These are phyloP conservation scores for Dendryphion nanum DNA, from an alignment of 2,329 filamentous ascomycete genomes.

Conservation along the genomic window DNA sequence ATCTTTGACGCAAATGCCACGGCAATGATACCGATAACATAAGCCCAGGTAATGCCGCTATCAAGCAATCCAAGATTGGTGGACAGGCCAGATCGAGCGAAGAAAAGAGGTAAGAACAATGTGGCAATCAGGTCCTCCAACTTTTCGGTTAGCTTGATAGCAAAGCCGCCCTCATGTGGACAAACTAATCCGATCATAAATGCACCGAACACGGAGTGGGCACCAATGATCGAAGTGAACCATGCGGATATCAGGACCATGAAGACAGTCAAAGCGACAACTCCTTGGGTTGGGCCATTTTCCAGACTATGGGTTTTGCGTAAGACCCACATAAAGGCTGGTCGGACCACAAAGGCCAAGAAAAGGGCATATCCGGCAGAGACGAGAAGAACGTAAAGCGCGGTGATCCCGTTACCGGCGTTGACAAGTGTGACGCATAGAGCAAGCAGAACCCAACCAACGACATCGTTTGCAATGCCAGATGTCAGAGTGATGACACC, in stretches of 20 bases:
- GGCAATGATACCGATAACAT: slow-evolving; percentile 77
- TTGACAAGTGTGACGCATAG: slow-evolving; percentile 94
- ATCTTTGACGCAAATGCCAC: slow-evolving; percentile 87
- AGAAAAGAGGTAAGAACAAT: slow-evolving; percentile 86
- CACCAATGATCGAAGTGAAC: slow-evolving; percentile 86
- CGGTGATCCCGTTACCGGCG: slow-evolving; percentile 75
- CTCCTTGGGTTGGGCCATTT: slow-evolving; percentile 82
- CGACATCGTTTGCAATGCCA: slow-evolving; percentile 89
- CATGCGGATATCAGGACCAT: slow-evolving; percentile 61
- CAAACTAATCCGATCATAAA: slow-evolving; percentile 89
- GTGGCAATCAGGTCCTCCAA: slow-evolving; percentile 86
- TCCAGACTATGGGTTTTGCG: slow-evolving; percentile 73
- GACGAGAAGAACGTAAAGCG: slow-evolving; percentile 79
- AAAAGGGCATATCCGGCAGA: slow-evolving; percentile 74
- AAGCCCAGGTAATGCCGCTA: slow-evolving; percentile 81
- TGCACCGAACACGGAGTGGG: slow-evolving; percentile 91
- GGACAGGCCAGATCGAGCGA: slow-evolving; percentile 84
- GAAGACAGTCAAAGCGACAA: slow-evolving; percentile 79
- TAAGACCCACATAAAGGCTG: slow-evolving; percentile 72
- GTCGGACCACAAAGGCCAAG: slow-evolving; percentile 69
- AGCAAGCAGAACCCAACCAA: slow-evolving; percentile 87
- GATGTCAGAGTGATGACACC: slow-evolving; percentile 87
- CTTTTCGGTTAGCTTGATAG: slow-evolving; percentile 89
- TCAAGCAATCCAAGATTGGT: slow-evolving; percentile 85
- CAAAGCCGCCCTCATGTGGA: slow-evolving; percentile 85